These are phyloP conservation scores for Ordospora pajunii DNA, from an alignment of 371 early-diverging fungal genomes.

Conservation along the genomic window DNA sequence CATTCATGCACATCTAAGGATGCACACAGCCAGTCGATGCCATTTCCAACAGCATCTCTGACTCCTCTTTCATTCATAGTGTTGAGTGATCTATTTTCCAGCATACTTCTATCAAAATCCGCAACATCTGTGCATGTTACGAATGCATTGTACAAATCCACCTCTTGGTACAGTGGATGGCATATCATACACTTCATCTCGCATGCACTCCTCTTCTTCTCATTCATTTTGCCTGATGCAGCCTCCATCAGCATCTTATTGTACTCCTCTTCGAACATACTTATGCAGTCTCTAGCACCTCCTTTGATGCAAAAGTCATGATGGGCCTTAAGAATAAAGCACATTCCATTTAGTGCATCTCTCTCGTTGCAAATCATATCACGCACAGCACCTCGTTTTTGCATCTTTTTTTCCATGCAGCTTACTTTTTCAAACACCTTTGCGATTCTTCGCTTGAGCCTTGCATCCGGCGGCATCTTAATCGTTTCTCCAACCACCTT, in stretches of 20 bases:
- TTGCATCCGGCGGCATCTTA: background rate
- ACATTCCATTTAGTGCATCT: background rate
- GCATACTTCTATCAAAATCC: background rate
- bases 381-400: background rate
- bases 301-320: background rate
- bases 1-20: background rate
- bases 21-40: background rate
- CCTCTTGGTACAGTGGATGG: background rate
- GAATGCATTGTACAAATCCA: constrained; percentile 3
- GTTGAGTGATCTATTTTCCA: background rate
- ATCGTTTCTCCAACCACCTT: background rate
- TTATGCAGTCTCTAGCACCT: background rate
- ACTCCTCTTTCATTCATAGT: constrained; percentile 17
- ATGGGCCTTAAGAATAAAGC: background rate
- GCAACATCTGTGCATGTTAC: background rate
- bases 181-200: background rate
- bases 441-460: background rate
- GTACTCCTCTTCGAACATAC: background rate
- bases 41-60: background rate
- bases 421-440: background rate
- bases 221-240: background rate
- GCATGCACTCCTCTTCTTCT: background rate
- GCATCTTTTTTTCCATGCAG: background rate
- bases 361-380: background rate
- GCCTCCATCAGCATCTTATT: background rate